These are phyloP conservation scores for Furculomyces boomerangus DNA, from an alignment of 371 early-diverging fungal species.

Conservation along the genomic window DNA sequence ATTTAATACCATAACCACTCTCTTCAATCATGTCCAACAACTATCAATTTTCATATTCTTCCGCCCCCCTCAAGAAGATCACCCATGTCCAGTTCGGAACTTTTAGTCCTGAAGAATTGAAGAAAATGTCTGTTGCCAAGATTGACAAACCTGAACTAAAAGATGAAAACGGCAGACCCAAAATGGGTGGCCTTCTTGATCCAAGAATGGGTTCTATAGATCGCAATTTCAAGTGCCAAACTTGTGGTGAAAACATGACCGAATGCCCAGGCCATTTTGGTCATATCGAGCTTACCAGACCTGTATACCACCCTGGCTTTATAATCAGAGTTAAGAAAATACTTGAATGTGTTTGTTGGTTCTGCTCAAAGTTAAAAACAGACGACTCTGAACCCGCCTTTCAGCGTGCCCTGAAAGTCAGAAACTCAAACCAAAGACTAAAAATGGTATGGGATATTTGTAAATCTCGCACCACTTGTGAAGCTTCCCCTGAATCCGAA, in stretches of 20 bases:
- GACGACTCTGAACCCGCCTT: constrained; percentile 56
- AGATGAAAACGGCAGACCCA: constrained; percentile 84
- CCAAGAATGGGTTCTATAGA: constrained; percentile 98
- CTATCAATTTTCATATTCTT: constrained; percentile 39
- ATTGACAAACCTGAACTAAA: constrained; percentile 91
- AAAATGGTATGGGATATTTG: constrained; percentile 87
- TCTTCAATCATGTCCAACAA: constrained; percentile 13
- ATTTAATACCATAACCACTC: not conserved
- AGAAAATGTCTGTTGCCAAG: constrained; percentile 90
- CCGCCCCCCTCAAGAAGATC: constrained; percentile 80
- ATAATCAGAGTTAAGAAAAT: constrained; percentile 89
- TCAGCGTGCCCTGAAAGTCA: constrained; percentile 41
- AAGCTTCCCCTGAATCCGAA: constrained; percentile 45
- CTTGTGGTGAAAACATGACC: constrained; percentile 91
- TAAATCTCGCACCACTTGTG: constrained; percentile 76
- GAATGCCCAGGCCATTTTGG: constrained; percentile 99
- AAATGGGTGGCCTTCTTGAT: constrained; percentile 83
- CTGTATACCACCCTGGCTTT: constrained; percentile 84
- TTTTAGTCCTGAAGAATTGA: constrained; percentile 88
- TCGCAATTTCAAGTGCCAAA: constrained; percentile 93
- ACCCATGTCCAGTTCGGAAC: constrained; percentile 91
- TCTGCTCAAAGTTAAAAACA: constrained; percentile 93
- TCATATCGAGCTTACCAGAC: constrained; percentile 96
- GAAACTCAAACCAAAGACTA: constrained; percentile 59
- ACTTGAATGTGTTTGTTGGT: constrained; percentile 96